Conservation (phyloP, 1,284 basidiomycete genomes). For the Inonotus hispidus region DNA sequence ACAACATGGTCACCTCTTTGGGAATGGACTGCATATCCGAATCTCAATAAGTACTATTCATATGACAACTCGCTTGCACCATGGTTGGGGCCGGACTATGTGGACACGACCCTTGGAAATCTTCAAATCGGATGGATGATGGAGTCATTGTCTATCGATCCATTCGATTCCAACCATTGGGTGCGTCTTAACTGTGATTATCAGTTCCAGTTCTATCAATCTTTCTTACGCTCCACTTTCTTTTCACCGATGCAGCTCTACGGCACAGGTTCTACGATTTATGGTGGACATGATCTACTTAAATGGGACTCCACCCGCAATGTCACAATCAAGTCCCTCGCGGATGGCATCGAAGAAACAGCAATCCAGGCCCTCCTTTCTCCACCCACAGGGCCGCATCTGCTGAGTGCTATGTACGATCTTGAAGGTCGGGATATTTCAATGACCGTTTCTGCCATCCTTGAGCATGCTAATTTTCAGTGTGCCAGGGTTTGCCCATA, state of each 20-base stretch:
- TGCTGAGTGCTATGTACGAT: conserved; percentile 57
- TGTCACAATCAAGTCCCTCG: conserved; percentile 52
- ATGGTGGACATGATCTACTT: conserved; percentile 48
- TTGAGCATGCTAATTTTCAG: neutral
- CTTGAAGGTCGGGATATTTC: conserved; percentile 33
- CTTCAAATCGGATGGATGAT: conserved; percentile 36
- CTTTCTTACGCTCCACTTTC: neutral
- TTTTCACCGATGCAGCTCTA: conserved; percentile 36
- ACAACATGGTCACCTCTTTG: conserved; percentile 52
- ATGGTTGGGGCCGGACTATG: conserved; percentile 48
- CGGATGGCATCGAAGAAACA: conserved; percentile 60
- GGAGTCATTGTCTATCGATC: conserved; percentile 51
- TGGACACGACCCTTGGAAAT: conserved; percentile 35
- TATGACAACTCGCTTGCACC: conserved; percentile 52
- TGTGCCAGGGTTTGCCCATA: conserved; percentile 46
- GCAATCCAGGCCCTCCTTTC: conserved; percentile 51
- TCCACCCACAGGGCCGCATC: conserved; percentile 39
- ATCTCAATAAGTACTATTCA: conserved; percentile 46
- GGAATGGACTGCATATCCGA: conserved; percentile 36
- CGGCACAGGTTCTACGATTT: conserved; percentile 55
- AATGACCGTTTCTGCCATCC: neutral
- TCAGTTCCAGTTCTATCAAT: neutral
- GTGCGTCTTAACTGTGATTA: neutral
- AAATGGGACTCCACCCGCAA: conserved; percentile 57
- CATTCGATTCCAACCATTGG: conserved; percentile 62